These are phyloP conservation scores for Miscanthus lutarioriparius DNA, from an alignment of 176 grass and related monocot species.

Conservation along the genomic window DNA sequence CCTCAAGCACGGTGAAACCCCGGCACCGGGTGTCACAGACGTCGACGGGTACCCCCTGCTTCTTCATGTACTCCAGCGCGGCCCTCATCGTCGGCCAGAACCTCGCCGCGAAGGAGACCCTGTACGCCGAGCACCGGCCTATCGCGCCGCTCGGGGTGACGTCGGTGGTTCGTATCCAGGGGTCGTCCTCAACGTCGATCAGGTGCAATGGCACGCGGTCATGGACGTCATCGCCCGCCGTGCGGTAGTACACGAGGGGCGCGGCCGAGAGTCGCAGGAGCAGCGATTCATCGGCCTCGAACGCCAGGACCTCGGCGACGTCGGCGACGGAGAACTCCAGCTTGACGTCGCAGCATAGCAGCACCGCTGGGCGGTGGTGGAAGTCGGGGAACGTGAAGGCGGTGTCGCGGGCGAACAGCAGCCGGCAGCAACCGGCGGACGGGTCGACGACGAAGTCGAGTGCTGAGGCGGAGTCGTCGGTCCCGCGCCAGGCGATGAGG, in stretches of 20 bases:
- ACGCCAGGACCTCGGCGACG: conserved; percentile 41
- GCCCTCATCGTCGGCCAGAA: conserved; percentile 55
- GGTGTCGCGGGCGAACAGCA: conserved; percentile 63
- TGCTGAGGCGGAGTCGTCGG: background rate
- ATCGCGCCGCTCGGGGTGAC: conserved; percentile 59
- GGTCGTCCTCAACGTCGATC: conserved; percentile 65
- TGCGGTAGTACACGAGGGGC: conserved; percentile 58
- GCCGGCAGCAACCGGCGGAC: conserved; percentile 49
- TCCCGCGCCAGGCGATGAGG: conserved; percentile 57
- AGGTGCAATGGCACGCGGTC: conserved; percentile 49
- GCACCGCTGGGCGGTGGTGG: background rate
- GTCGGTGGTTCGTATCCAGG: conserved; percentile 76
- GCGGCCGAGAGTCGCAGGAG: conserved; percentile 43
- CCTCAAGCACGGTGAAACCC: conserved; percentile 32
- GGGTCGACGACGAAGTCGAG: conserved; percentile 75
- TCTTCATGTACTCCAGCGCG: conserved; percentile 51
- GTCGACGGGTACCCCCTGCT: conserved; percentile 27
- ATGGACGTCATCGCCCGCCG: conserved; percentile 67
- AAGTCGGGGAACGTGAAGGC: conserved; percentile 42
- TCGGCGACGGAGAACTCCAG: conserved; percentile 60
- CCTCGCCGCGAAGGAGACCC: conserved; percentile 44
- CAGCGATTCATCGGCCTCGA: conserved; percentile 39
- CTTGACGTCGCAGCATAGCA: conserved; percentile 71
- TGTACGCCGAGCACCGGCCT: conserved; percentile 58
- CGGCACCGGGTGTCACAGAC: background rate